Evolutionary conservation across 345 rosid species (phyloP).

Genomic region (Gossypium thurberi): DNA sequence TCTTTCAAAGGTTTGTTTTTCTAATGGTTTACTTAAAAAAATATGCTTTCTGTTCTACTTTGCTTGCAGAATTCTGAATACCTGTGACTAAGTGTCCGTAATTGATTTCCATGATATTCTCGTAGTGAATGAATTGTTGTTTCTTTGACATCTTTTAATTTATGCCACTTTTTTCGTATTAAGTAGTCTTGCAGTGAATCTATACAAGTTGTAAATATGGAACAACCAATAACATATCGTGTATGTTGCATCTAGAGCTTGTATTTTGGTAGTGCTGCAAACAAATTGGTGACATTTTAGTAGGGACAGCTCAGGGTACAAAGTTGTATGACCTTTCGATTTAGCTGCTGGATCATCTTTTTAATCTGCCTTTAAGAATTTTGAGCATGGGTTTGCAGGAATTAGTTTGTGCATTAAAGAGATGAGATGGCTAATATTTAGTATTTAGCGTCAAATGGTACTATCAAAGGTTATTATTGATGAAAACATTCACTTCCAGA

Average conservation of each 20-base stretch:
- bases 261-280: neutral
- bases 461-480: neutral
- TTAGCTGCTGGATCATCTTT: neutral
- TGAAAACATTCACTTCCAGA: neutral
- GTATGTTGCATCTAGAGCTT: neutral
- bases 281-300: neutral
- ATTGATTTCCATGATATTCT: neutral
- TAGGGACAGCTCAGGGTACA: neutral
- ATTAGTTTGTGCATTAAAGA: neutral
- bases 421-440: neutral
- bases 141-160: neutral
- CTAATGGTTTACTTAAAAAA: neutral
- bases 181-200: neutral
- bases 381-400: neutral
- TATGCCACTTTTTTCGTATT: neutral
- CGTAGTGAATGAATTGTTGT: neutral
- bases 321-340: neutral
- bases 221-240: neutral
- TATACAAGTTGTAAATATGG: neutral
- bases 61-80: neutral
- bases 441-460: neutral
- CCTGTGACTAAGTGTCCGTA: neutral
- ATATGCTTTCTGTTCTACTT: neutral
- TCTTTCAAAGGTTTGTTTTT: constrained; percentile 74
- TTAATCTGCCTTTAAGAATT: neutral